Conservation (phyloP, 2,329 filamentous ascomycete species). For the Parastagonospora nodorum region DNA sequence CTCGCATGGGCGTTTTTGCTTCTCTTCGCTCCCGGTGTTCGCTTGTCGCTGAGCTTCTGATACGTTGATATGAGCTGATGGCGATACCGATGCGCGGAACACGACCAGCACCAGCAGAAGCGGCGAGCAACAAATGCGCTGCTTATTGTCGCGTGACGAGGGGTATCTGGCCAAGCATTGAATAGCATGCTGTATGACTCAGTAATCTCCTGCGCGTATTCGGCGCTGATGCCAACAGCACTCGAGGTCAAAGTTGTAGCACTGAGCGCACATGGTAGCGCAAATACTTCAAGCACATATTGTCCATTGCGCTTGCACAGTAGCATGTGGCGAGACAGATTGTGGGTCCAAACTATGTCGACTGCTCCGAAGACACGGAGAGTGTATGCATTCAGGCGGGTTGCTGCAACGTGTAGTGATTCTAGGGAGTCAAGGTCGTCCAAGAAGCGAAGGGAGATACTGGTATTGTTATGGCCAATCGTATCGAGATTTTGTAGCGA, state of each 20-base stretch:
- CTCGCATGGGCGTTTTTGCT: not conserved
- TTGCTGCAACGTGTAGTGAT: slow-evolving; percentile 16
- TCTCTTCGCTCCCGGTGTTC: not conserved
- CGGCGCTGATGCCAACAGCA: slow-evolving; percentile 10
- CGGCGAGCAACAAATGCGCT: slow-evolving; percentile 6
- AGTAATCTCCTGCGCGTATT: slow-evolving; percentile 16
- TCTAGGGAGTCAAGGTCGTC: slow-evolving; percentile 19
- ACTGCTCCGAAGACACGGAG: slow-evolving; percentile 21
- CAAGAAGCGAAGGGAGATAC: not conserved
- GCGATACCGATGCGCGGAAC: slow-evolving; percentile 19
- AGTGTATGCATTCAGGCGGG: slow-evolving; percentile 22
- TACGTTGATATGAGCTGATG: slow-evolving; percentile 5
- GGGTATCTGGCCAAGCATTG: slow-evolving; percentile 16
- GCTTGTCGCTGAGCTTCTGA: slow-evolving; percentile 3
- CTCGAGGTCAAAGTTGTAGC: slow-evolving; percentile 7
- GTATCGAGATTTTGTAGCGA: not conserved
- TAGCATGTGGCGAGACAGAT: slow-evolving; percentile 25
- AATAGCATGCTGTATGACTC: slow-evolving; percentile 23
- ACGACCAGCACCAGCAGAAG: slow-evolving; percentile 25
- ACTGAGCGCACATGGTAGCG: slow-evolving; percentile 21
- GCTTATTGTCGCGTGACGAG: slow-evolving; percentile 2
- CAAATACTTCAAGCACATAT: slow-evolving; percentile 19
- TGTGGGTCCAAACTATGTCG: slow-evolving; percentile 21
- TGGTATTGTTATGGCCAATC: not conserved
- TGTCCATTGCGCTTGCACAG: slow-evolving; percentile 15